These are phyloP conservation scores for Mytilinidion resinicola DNA, from an alignment of 495 filamentous ascomycete species.

Conservation along the genomic window DNA sequence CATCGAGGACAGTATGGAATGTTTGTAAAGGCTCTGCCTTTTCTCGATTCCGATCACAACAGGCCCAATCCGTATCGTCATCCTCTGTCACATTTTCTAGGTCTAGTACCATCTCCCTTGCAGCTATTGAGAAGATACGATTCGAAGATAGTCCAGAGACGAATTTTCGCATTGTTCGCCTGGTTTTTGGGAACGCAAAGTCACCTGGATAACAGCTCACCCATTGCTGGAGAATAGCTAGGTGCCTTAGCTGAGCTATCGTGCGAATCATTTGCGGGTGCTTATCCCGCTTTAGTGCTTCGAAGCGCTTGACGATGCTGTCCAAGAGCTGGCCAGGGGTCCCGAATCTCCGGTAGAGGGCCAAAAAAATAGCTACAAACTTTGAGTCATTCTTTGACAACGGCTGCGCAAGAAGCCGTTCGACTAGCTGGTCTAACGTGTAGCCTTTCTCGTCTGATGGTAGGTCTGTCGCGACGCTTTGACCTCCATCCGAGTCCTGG, in stretches of 20 bases:
- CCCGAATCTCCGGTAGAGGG: constrained; percentile 92
- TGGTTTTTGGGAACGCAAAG: constrained; percentile 75
- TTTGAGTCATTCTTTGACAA: constrained; percentile 81
- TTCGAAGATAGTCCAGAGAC: constrained; percentile 60
- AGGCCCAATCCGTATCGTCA: constrained; percentile 40
- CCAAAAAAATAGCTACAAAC: constrained; percentile 79
- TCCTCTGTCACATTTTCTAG: constrained; percentile 49
- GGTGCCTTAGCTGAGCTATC: constrained; percentile 71
- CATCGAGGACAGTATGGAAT: constrained; percentile 22
- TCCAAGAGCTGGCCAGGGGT: constrained; percentile 68
- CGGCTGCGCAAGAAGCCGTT: constrained; percentile 70
- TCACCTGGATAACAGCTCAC: constrained; percentile 85
- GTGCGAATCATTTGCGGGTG: constrained; percentile 58
- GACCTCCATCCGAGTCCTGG: constrained; percentile 16
- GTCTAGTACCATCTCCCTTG: constrained; percentile 69
- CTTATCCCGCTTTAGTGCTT: constrained; percentile 49
- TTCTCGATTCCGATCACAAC: constrained; percentile 30
- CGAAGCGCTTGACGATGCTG: constrained; percentile 67
- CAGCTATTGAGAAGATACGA: constrained; percentile 71
- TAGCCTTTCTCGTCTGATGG: constrained; percentile 32
- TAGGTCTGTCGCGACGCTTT: constrained; percentile 17
- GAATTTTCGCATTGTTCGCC: constrained; percentile 62
- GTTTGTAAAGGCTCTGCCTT: constrained; percentile 5
- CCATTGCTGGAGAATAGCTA: constrained; percentile 84
- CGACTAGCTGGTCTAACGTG: constrained; percentile 82